Evolutionary conservation across 225 moss, liverwort and hornwort species (phyloP).

Genomic region (Bryoerythrophyllum caledonicum): DNA sequence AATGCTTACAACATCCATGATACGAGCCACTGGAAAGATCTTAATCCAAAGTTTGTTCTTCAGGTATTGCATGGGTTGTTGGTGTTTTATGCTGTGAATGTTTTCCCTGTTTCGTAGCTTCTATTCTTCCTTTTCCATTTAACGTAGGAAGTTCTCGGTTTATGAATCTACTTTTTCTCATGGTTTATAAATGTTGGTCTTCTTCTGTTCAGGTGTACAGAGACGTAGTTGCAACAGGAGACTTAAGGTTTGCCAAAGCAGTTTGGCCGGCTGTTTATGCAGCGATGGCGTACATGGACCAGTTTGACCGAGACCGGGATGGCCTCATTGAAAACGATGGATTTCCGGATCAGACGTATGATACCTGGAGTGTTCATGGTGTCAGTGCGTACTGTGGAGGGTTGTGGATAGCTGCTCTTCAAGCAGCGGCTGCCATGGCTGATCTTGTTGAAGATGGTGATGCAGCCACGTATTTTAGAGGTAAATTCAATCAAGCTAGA

Average conservation of each 20-base stretch:
- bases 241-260: conserved; percentile 74
- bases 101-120: neutral
- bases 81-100: neutral
- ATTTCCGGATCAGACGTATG: conserved; percentile 97
- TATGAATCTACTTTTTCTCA: neutral
- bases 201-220: conserved; percentile 75
- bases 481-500: conserved; percentile 84
- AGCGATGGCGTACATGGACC: conserved; percentile 99
- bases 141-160: neutral
- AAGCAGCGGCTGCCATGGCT: conserved; percentile 96
- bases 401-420: conserved; percentile 88
- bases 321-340: conserved; percentile 98
- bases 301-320: conserved; percentile 91
- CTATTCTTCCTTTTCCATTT: neutral
- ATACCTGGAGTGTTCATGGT: conserved; percentile 92
- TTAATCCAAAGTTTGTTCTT: conserved; percentile 93
- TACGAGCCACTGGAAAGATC: conserved; percentile 97
- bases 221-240: conserved; percentile 85
- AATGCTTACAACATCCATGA: conserved; percentile 99
- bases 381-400: conserved; percentile 98
- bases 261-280: conserved; percentile 99
- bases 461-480: conserved; percentile 75
- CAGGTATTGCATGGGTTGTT: conserved; percentile 53
- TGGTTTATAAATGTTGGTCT: conserved; percentile 1
- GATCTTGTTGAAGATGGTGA: conserved; percentile 67